Evolutionary conservation across 2,329 filamentous ascomycete species (phyloP).

Genomic region (Didymella exigua): DNA sequence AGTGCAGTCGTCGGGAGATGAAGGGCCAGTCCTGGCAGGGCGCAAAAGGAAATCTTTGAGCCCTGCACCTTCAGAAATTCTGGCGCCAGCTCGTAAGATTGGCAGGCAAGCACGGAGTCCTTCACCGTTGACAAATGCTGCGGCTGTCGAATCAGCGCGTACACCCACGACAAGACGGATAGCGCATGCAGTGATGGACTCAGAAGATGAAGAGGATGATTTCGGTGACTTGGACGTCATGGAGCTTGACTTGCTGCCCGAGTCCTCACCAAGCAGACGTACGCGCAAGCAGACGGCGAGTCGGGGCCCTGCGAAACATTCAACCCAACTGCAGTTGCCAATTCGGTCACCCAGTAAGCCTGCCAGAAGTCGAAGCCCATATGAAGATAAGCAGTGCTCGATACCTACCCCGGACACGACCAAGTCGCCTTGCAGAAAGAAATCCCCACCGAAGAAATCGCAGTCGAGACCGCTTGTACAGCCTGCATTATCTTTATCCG

Average conservation of each 20-base stretch:
- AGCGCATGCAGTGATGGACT: slow-evolving; percentile 35
- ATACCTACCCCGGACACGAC: slow-evolving; percentile 28
- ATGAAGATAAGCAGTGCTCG: slow-evolving; percentile 21
- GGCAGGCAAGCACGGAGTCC: slow-evolving; percentile 32
- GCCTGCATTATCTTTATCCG: slow-evolving; percentile 26
- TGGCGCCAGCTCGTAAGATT: slow-evolving; percentile 36
- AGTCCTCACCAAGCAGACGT: slow-evolving; percentile 17
- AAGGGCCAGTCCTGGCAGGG: slow-evolving; percentile 18
- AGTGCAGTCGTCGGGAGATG: slow-evolving; percentile 20
- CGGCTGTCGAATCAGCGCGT: slow-evolving; percentile 3
- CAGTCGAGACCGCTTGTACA: slow-evolving; percentile 7
- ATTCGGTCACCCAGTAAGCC: slow-evolving; percentile 38
- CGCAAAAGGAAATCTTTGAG: slow-evolving; percentile 43
- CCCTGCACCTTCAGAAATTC: slow-evolving; percentile 34
- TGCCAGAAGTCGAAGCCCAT: slow-evolving; percentile 22
- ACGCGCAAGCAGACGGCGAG: slow-evolving; percentile 22
- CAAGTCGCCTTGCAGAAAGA: slow-evolving; percentile 20
- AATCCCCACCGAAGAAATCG: slow-evolving; percentile 19
- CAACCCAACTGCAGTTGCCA: slow-evolving; percentile 22
- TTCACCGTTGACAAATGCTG: slow-evolving; percentile 22
- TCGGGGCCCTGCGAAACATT: slow-evolving; percentile 11
- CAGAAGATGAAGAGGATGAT: slow-evolving; percentile 39
- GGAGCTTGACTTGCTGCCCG: slow-evolving; percentile 27
- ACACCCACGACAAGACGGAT: slow-evolving; percentile 26
- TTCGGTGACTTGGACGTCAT: slow-evolving; percentile 36